Conservation (phyloP, 2,329 filamentous ascomycete genomes). For the Diplodia seriata region DNA sequence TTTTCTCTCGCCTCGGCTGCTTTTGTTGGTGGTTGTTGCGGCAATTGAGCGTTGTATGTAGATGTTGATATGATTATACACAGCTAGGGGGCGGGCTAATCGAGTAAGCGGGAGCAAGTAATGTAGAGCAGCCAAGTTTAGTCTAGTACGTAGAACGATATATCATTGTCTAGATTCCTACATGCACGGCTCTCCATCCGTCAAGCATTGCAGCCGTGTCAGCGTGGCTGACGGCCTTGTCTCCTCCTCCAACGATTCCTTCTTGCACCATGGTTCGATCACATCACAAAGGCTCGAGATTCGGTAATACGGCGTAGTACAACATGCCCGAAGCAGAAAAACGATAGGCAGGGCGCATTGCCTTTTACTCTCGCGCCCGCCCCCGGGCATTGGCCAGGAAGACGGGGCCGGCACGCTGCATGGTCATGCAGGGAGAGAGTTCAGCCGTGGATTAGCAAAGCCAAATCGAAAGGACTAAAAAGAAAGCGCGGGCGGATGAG, state of each 20-base stretch:
- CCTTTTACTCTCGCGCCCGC: neutral
- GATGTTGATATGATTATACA: neutral
- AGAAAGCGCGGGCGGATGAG: neutral
- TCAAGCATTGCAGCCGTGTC: neutral
- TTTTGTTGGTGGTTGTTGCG: slow-evolving; percentile 12
- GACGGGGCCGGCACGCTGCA: neutral
- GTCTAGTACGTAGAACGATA: neutral
- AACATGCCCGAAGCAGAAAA: neutral
- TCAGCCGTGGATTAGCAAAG: too few relatives aligned
- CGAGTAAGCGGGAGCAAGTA: neutral
- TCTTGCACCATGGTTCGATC: too few relatives aligned
- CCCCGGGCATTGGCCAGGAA: neutral
- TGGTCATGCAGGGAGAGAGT: neutral
- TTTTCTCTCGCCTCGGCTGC: neutral
- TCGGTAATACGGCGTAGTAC: too few relatives aligned
- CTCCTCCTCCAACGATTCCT: too few relatives aligned
- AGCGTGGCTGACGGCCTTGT: too few relatives aligned
- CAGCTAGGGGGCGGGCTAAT: neutral
- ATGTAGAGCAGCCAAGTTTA: neutral
- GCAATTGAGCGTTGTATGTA: neutral
- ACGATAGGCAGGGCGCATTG: neutral
- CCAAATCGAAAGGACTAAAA: neutral
- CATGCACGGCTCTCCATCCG: neutral
- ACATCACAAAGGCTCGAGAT: too few relatives aligned
- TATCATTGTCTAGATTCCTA: neutral